Evolutionary conservation across 2,329 filamentous ascomycete genomes (phyloP).

Genomic region (Botryotinia globosa): DNA sequence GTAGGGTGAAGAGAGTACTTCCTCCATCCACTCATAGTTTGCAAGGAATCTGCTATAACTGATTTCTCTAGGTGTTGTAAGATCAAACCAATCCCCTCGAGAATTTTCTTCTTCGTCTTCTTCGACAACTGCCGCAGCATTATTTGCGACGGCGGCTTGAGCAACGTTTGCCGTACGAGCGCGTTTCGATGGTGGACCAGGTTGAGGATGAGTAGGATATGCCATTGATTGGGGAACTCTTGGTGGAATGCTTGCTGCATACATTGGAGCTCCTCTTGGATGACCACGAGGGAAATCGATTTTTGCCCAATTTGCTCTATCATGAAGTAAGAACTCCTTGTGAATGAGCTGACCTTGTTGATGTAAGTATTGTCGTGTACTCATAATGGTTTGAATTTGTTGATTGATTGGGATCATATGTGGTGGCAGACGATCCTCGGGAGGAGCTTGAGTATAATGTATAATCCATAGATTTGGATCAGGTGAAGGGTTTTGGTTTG

Average conservation of each 20-base stretch:
- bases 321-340: constrained; percentile 92
- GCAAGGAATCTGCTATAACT: constrained; percentile 84
- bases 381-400: constrained; percentile 58
- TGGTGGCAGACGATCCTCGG: constrained; percentile 68
- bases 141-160: constrained; percentile 23
- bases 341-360: constrained; percentile 76
- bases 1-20: constrained; percentile 89
- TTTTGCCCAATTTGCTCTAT: constrained; percentile 85
- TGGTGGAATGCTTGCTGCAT: constrained; percentile 31
- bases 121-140: constrained; percentile 33
- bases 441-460: constrained; percentile 79
- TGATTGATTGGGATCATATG: constrained; percentile 63
- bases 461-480: constrained; percentile 88
- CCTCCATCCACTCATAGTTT: constrained; percentile 99
- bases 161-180: constrained; percentile 34
- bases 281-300: constrained; percentile 65
- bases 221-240: constrained; percentile 55
- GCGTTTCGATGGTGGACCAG: constrained; percentile 55
- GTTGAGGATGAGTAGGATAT: constrained; percentile 52
- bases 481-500: constrained; percentile 66
- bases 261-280: constrained; percentile 39
- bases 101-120: constrained; percentile 85
- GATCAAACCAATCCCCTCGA: constrained; percentile 84
- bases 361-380: constrained; percentile 63
- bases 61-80: constrained; percentile 84